A percentile compares a stretch with the other conserved stretches of the same genome.
Conservation (phyloP, 331 rosid species). For the Stylosanthes scabra region DNA sequence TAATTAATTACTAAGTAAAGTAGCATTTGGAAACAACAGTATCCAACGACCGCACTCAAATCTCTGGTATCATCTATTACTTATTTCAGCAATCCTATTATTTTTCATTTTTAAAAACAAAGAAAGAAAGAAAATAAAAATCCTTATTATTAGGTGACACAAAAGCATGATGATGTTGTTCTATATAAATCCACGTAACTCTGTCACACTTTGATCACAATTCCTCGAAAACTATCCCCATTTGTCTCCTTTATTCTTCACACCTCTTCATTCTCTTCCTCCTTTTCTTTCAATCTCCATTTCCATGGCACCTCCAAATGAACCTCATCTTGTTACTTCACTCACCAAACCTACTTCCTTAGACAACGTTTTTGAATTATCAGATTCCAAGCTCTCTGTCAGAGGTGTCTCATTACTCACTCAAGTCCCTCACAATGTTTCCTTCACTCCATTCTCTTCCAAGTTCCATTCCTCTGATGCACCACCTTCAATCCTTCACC, state of each 20-base stretch:
- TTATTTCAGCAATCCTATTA: too few relatives aligned
- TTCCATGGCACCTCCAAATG: slow-evolving; percentile 66
- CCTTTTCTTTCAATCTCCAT: neutral
- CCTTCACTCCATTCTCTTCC: slow-evolving; percentile 60
- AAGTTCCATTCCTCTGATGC: slow-evolving; percentile 51
- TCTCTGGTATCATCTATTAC: too few relatives aligned
- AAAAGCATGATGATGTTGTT: neutral
- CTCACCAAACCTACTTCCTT: slow-evolving; percentile 28
- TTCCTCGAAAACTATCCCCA: neutral
- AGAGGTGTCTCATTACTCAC: slow-evolving; percentile 62
- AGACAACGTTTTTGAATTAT: slow-evolving; percentile 52
- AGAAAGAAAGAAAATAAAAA: neutral
- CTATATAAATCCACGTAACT: slow-evolving; percentile 15
- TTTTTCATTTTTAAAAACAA: neutral
- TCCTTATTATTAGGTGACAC: neutral
- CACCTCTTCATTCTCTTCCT: neutral
- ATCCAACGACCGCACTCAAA: too few relatives aligned
- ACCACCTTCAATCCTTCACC: slow-evolving; percentile 60
- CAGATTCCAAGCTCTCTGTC: slow-evolving; percentile 57
- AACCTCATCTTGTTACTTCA: slow-evolving; percentile 30
- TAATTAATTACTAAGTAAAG: too few relatives aligned
- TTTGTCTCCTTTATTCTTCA: neutral
- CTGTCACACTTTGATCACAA: too few relatives aligned
- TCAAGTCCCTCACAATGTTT: slow-evolving; percentile 79
- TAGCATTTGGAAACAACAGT: too few relatives aligned